phyloP scores from a whole-genome alignment of 1,284 basidiomycete genomes.

The Tilletia caries region DNA sequence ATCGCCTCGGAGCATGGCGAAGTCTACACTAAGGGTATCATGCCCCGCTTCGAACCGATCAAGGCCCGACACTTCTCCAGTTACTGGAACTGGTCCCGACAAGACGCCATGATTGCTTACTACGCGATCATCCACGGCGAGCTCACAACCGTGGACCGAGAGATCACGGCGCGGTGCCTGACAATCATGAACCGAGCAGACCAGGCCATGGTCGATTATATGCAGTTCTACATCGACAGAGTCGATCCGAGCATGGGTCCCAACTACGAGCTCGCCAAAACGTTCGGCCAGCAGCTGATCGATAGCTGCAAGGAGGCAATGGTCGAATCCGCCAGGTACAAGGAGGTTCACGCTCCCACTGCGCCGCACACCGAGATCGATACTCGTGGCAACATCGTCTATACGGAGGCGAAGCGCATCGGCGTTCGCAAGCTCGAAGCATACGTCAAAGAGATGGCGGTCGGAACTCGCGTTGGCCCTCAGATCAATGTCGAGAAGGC shows the following conservation, averaged over 20 bases:
- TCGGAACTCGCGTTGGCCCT: constrained; percentile 66
- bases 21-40: constrained; percentile 85
- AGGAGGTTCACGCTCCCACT: constrained; percentile 69
- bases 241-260: constrained; percentile 74
- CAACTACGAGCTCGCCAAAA: constrained; percentile 87
- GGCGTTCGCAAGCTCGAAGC: constrained; percentile 95
- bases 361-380: constrained; percentile 92
- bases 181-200: constrained; percentile 96
- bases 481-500: constrained; percentile 73
- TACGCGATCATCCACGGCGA: constrained; percentile 75
- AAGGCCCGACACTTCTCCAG: constrained; percentile 98
- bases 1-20: constrained; percentile 89
- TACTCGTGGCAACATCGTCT: constrained; percentile 87
- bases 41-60: constrained; percentile 85
- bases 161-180: constrained; percentile 69
- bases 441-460: constrained; percentile 98
- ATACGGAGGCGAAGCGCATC: constrained; percentile 88
- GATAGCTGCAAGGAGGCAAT: constrained; percentile 86
- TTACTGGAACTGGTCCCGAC: constrained; percentile 98
- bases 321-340: constrained; percentile 79
- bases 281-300: constrained; percentile 92
- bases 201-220: constrained; percentile 66
- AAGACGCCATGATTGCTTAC: constrained; percentile 90
- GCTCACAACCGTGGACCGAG: constrained; percentile 38
- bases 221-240: constrained; percentile 89